phyloP scores from a whole-genome alignment of 2,329 filamentous ascomycete genomes.

The Clonostachys sp. region DNA sequence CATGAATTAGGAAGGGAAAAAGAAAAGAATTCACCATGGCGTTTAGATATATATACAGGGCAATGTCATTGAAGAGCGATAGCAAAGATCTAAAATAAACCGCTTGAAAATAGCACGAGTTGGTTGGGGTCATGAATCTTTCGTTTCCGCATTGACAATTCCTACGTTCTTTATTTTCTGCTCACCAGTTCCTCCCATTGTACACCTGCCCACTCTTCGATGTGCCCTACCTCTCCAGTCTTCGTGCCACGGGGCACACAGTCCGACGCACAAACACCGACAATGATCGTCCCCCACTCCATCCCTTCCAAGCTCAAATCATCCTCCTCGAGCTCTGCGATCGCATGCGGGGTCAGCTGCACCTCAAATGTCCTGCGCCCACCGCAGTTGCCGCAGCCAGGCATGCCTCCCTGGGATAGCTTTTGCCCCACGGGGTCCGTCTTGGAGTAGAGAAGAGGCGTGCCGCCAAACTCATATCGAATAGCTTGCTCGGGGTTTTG shows the following conservation, averaged over 20 bases:
- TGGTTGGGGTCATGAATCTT: constrained; percentile 1
- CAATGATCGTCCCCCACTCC: constrained; percentile 94
- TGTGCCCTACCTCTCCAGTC: constrained; percentile 66
- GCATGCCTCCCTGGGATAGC: constrained; percentile 51
- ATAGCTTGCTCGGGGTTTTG: constrained; percentile 83
- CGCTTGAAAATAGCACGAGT: not conserved
- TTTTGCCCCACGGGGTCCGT: constrained; percentile 68
- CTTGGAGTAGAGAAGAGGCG: constrained; percentile 76
- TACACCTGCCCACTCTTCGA: constrained; percentile 96
- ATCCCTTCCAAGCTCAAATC: constrained; percentile 74
- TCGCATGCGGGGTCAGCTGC: constrained; percentile 87
- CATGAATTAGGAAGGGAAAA: constrained; percentile 15
- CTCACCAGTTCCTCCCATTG: constrained; percentile 83
- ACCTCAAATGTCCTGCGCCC: constrained; percentile 78
- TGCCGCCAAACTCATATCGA: constrained; percentile 71
- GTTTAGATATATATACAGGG: constrained; percentile 15
- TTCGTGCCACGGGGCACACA: constrained; percentile 59
- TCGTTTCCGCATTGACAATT: constrained; percentile 2
- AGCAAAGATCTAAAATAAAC: constrained; percentile 14
- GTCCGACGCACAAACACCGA: constrained; percentile 79
- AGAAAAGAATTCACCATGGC: not conserved
- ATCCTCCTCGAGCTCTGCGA: constrained; percentile 80
- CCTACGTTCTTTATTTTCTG: constrained; percentile 15
- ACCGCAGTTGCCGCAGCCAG: constrained; percentile 74
- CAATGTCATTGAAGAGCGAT: constrained; percentile 27